Evolutionary conservation across 768 basidiomycete species (phyloP).

Genomic region (Naganishia antarctica): DNA sequence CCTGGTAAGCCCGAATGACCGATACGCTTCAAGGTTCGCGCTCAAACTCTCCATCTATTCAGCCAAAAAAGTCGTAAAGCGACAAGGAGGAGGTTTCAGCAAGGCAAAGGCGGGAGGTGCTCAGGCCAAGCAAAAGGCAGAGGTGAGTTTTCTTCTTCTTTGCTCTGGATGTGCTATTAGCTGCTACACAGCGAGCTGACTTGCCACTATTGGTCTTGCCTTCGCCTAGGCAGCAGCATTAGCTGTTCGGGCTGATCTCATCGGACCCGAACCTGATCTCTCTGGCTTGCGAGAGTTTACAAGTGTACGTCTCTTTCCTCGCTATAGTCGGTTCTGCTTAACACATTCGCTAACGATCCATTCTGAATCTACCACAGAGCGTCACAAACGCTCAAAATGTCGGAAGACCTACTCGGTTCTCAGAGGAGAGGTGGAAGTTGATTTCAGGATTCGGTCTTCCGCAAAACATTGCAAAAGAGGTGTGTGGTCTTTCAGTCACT

Average conservation of each 20-base stretch:
- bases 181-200: not conserved
- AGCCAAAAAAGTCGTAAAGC: constrained; percentile 25
- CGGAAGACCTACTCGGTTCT: constrained; percentile 37
- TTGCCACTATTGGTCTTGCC: not conserved
- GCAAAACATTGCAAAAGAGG: constrained; percentile 65
- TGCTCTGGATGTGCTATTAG: no score
- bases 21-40: not conserved
- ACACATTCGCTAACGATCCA: not conserved
- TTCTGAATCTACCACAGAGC: not conserved
- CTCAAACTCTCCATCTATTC: not conserved
- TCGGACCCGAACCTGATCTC: constrained; percentile 29
- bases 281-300: constrained; percentile 13
- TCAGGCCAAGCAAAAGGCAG: constrained; percentile 20
- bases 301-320: not conserved
- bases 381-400: constrained; percentile 26
- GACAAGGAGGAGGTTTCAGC: constrained; percentile 28
- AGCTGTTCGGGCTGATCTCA: constrained; percentile 15
- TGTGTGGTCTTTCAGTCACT: constrained; percentile 45
- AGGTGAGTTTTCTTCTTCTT: constrained; percentile 2
- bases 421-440: constrained; percentile 31
- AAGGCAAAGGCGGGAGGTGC: constrained; percentile 25
- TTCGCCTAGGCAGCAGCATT: constrained; percentile 25
- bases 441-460: constrained; percentile 69
- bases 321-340: constrained; percentile 8
- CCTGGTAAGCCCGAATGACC: constrained; percentile 10